Evolutionary conservation across 371 early-diverging fungal genomes (phyloP).

Genomic region (Umbelopsis sp.): DNA sequence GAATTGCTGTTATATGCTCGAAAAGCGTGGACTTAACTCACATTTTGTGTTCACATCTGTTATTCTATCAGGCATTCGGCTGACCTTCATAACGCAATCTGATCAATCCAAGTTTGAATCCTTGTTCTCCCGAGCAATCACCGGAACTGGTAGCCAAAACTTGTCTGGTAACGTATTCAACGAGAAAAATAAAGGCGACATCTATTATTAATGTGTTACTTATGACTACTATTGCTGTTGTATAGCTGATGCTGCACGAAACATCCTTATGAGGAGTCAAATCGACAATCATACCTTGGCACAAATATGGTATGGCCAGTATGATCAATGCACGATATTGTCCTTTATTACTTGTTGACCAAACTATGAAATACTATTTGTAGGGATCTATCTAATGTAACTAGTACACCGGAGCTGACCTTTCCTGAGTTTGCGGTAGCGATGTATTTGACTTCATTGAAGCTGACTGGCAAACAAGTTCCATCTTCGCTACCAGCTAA

Average conservation of each 20-base stretch:
- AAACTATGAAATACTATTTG: not conserved
- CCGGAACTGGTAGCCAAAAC: slow-evolving; percentile 40
- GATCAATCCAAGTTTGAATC: slow-evolving; percentile 56
- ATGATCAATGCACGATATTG: not conserved
- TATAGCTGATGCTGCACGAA: slow-evolving; percentile 45
- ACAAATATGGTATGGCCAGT: slow-evolving; percentile 45
- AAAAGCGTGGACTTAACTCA: not conserved
- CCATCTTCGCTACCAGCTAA: slow-evolving; percentile 44
- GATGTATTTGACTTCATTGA: slow-evolving; percentile 56
- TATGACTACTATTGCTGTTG: not conserved
- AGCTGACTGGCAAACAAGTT: slow-evolving; percentile 46
- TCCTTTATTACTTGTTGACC: not conserved
- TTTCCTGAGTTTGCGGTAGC: slow-evolving; percentile 66
- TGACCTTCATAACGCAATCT: slow-evolving; percentile 45
- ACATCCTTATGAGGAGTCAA: slow-evolving; percentile 42
- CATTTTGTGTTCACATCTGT: not conserved
- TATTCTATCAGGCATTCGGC: slow-evolving; percentile 37
- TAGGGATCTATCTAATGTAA: slow-evolving; percentile 55
- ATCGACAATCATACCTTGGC: slow-evolving; percentile 53
- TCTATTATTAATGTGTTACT: not conserved
- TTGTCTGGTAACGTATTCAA: slow-evolving; percentile 37
- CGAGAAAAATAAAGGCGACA: not conserved
- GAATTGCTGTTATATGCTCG: not conserved
- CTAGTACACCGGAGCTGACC: slow-evolving; percentile 45
- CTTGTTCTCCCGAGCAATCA: slow-evolving; percentile 43